Evolutionary conservation across 257 asterid genomes (phyloP).

Genomic region (Scutellaria barbata): DNA sequence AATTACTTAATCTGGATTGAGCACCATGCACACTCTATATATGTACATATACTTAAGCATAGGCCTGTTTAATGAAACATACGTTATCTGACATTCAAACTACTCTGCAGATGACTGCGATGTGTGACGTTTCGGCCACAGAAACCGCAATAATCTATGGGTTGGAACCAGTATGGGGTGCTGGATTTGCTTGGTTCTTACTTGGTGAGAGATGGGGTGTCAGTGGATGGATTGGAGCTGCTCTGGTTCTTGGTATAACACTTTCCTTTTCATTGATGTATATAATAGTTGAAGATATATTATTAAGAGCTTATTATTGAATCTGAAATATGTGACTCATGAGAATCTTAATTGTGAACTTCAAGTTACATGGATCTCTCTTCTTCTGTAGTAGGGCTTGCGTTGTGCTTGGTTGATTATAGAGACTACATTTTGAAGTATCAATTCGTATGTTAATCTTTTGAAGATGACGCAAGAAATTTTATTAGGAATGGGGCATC

Average conservation of each 20-base stretch:
- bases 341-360: not conserved
- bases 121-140: slow-evolving; percentile 78
- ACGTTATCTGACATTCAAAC: not conserved
- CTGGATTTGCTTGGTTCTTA: slow-evolving; percentile 83
- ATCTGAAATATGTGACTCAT: not conserved
- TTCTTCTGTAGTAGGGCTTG: not conserved
- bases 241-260: slow-evolving; percentile 68
- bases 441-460: not conserved
- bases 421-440: not conserved
- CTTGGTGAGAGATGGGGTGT: slow-evolving; percentile 92
- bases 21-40: not conserved
- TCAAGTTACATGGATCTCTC: not conserved
- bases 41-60: not conserved
- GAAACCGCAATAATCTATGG: slow-evolving; percentile 83
- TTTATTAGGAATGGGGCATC: not conserved
- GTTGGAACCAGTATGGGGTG: slow-evolving; percentile 87
- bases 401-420: slow-evolving; percentile 8
- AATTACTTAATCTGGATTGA: not conserved
- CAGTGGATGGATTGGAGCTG: slow-evolving; percentile 82
- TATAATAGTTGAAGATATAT: not conserved
- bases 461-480: not conserved
- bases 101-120: slow-evolving; percentile 58
- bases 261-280: slow-evolving; percentile 11
- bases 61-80: not conserved
- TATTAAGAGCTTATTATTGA: not conserved